Conservation (phyloP, 2,329 filamentous ascomycete species). For the Neoarthrinium moseri region DNA sequence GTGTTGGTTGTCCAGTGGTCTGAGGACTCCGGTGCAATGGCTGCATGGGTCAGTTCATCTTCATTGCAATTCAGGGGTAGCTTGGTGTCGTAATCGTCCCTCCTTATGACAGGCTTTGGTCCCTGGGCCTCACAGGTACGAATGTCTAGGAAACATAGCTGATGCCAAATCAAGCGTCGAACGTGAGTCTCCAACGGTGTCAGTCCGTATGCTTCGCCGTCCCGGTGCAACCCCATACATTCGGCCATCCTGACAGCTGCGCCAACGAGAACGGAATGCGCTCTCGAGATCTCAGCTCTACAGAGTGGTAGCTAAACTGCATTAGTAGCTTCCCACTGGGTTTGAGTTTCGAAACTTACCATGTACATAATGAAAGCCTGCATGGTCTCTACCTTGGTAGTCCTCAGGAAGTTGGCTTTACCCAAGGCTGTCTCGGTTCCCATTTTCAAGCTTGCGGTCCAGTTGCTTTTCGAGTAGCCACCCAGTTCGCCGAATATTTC, state of each 20-base stretch:
- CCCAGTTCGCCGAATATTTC: constrained; percentile 52
- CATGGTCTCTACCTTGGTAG: constrained; percentile 69
- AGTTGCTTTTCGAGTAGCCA: constrained; percentile 48
- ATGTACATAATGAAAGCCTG: constrained; percentile 78
- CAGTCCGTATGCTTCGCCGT: constrained; percentile 65
- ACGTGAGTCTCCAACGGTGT: constrained; percentile 69
- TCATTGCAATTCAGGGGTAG: constrained; percentile 72
- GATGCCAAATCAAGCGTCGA: constrained; percentile 72
- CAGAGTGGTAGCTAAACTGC: constrained; percentile 63
- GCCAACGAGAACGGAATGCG: constrained; percentile 70
- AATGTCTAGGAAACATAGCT: constrained; percentile 74
- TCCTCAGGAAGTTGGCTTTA: constrained; percentile 69
- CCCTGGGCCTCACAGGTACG: constrained; percentile 74
- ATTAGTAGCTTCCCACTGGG: constrained; percentile 12
- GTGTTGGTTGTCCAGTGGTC: constrained; percentile 67
- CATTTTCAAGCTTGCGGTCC: constrained; percentile 63
- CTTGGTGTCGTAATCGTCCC: constrained; percentile 72
- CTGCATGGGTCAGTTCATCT: constrained; percentile 49
- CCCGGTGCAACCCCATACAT: constrained; percentile 74
- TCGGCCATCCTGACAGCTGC: constrained; percentile 72
- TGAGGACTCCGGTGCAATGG: constrained; percentile 41
- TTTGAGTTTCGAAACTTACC: constrained; percentile 42
- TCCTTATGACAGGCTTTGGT: constrained; percentile 67
- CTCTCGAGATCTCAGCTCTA: constrained; percentile 68
- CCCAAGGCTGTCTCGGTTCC: constrained; percentile 67